Conservation (phyloP, 306 rosid species). For the Amphicarpaea edgeworthii region DNA sequence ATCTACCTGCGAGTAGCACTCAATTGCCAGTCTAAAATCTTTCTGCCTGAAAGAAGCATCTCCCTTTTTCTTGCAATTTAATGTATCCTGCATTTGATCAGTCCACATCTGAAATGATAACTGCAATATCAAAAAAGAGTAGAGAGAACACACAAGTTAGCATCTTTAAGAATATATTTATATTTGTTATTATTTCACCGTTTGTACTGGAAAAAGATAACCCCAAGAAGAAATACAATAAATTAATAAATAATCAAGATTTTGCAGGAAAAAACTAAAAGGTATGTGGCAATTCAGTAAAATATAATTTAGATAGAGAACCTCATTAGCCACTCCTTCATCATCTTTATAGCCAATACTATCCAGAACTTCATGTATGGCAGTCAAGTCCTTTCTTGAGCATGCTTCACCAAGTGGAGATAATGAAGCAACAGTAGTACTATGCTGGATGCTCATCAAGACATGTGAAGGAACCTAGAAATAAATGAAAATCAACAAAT, state of each 20-base stretch:
- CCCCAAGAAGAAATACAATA: not conserved
- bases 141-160: slow-evolving; percentile 40
- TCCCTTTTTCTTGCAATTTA: slow-evolving; percentile 77
- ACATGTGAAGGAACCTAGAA: slow-evolving; percentile 75
- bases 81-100: slow-evolving; percentile 81
- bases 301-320: slow-evolving; percentile 44
- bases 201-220: not conserved
- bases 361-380: slow-evolving; percentile 79
- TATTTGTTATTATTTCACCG: not conserved
- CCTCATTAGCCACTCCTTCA: slow-evolving; percentile 83
- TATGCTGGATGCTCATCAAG: slow-evolving; percentile 76
- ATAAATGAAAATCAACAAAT: slow-evolving; percentile 2
- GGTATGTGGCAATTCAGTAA: not conserved
- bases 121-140: slow-evolving; percentile 51
- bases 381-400: slow-evolving; percentile 82
- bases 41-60: slow-evolving; percentile 72
- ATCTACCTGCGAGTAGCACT: slow-evolving; percentile 72
- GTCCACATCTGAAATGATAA: slow-evolving; percentile 91
- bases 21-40: slow-evolving; percentile 70
- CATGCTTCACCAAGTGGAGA: slow-evolving; percentile 88
- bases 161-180: not conserved
- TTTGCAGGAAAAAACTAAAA: not conserved
- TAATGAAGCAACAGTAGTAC: slow-evolving; percentile 59
- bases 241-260: not conserved
- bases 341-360: slow-evolving; percentile 77